Conservation (phyloP, 805 yeast species). For the Candida koratica region DNA sequence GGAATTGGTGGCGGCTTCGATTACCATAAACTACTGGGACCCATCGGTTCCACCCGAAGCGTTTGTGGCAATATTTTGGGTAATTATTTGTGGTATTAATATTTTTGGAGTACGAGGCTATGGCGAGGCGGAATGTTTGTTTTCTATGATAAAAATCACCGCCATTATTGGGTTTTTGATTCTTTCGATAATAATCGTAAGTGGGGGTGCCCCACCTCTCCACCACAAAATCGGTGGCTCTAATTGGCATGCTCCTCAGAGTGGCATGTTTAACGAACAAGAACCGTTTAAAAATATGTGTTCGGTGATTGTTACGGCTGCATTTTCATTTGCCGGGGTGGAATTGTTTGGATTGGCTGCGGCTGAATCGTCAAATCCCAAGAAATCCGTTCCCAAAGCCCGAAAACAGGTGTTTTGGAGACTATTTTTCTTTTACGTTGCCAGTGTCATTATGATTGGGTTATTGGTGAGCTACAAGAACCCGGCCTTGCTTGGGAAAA, state of each 20-base stretch:
- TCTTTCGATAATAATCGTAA: constrained; percentile 49
- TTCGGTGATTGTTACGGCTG: constrained; percentile 54
- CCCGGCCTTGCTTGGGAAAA: constrained; percentile 19
- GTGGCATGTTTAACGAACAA: constrained; percentile 44
- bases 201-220: constrained; percentile 58
- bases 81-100: constrained; percentile 48
- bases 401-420: constrained; percentile 65
- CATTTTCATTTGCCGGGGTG: constrained; percentile 64
- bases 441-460: constrained; percentile 52
- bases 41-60: constrained; percentile 44
- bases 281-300: constrained; percentile 60
- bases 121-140: constrained; percentile 64
- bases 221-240: constrained; percentile 56
- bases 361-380: constrained; percentile 61
- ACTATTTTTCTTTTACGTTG: constrained; percentile 54
- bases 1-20: constrained; percentile 35
- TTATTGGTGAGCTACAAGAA: constrained; percentile 43
- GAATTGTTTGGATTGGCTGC: constrained; percentile 65
- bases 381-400: constrained; percentile 59
- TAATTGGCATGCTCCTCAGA: constrained; percentile 52
- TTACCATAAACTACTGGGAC: constrained; percentile 32
- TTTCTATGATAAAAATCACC: constrained; percentile 51
- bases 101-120: constrained; percentile 62
- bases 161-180: constrained; percentile 59
- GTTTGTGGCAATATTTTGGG: constrained; percentile 54